Percentiles rank a stretch among this genome's conserved stretches.
phyloP scores from a whole-genome alignment of 2,329 filamentous ascomycete species.

The Xylaria sp. region DNA sequence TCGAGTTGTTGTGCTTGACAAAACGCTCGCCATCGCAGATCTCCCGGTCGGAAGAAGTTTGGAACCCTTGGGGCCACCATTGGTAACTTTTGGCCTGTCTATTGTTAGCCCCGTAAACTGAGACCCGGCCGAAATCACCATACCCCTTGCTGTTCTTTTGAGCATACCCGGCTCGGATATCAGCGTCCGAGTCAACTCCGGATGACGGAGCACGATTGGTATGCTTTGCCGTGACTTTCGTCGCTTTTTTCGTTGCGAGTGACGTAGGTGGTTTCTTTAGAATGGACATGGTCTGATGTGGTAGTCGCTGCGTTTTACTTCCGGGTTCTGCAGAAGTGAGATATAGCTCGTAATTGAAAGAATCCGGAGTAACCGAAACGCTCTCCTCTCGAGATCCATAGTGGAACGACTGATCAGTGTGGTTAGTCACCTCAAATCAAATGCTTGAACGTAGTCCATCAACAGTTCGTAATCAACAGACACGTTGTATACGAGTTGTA shows the following conservation, averaged over 20 bases:
- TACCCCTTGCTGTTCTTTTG: constrained; percentile 58
- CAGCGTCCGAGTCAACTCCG: constrained; percentile 54
- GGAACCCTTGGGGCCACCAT: constrained; percentile 43
- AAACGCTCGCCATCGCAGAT: constrained; percentile 55
- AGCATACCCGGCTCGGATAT: constrained; percentile 30
- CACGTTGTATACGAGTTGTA: not conserved
- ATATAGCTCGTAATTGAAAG: constrained; percentile 66
- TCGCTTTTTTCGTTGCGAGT: constrained; percentile 42
- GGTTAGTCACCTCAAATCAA: constrained; percentile 20
- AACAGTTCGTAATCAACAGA: not conserved
- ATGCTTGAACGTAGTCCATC: not conserved
- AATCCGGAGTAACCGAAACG: constrained; percentile 57
- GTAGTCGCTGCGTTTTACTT: constrained; percentile 59
- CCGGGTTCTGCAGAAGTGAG: constrained; percentile 62
- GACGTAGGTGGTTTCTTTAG: constrained; percentile 54
- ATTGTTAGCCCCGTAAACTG: constrained; percentile 46
- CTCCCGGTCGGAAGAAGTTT: constrained; percentile 51
- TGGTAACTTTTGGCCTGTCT: constrained; percentile 54
- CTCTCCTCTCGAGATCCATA: constrained; percentile 63
- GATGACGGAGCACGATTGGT: constrained; percentile 51
- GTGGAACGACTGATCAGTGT: constrained; percentile 59
- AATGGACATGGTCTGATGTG: constrained; percentile 62
- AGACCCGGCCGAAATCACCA: constrained; percentile 38
- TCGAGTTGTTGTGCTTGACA: constrained; percentile 54
- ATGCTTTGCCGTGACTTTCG: constrained; percentile 48